Evolutionary conservation across 495 filamentous ascomycete genomes (phyloP), one percentile per base, ranked within the genome.

Genomic region (Lichenothelia convexa): DNA sequence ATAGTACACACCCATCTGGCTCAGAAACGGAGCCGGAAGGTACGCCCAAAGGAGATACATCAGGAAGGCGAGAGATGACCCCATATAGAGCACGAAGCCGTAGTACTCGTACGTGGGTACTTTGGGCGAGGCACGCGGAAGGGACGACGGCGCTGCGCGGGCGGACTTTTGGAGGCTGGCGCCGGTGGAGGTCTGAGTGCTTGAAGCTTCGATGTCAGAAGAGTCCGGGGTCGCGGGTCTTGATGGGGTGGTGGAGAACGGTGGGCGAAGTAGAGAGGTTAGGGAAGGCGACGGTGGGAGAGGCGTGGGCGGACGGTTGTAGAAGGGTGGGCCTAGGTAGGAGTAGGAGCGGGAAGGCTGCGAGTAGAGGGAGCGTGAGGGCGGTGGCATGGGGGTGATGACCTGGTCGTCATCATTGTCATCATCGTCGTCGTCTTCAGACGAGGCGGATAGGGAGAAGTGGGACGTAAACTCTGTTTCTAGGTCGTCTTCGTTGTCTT

Each of bases 21-120:
- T 82, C 18, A 97, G 67, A 54, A 95, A 83, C 0, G 84, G 80
- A 15, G 80, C 82, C 0, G 89, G 89, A 2, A 93, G 75, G 53
- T 84, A 95, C 9, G 80, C 78, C 89, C 91, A 97, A 2, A 95
- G 68, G 7, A 95, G 63, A 53, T 95, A 95, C 34, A 93, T 76
- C 18, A 86, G 54, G 52, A 94, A 95, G 1, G 68, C 72, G 24
- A 85, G 59, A 11, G 70, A 77, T 23, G 75, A 80, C 47, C 80
- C 77, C 18, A 97, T 67, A 54, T 97, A 95, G 18, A 97, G 67
- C 34, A 89, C 86, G 59, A 97, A 95, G 43, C 89, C 89, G 54
- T 97, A 95, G 67, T 97, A 97, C 51, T 97, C 89, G 56, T 97
- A 95, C 0, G 89, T 97, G 6, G 89, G 89, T 1, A 95, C 85